Conservation (phyloP, 495 filamentous ascomycete genomes). For the Xylona heveae region DNA sequence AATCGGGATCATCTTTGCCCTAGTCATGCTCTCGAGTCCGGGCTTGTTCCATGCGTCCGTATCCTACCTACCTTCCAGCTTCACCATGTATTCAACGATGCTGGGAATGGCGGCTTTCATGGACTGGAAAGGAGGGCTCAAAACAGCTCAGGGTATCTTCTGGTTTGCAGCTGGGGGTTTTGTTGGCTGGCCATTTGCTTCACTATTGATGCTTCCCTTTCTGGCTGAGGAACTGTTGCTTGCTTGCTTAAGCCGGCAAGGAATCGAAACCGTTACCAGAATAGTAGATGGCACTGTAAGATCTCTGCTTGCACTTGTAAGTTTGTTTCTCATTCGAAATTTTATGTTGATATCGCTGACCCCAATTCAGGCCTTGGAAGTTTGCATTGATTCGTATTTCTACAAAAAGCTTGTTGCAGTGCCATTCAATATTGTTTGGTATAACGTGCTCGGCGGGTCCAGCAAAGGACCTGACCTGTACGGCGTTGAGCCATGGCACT, state of each 20-base stretch:
- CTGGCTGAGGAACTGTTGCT: slow-evolving; percentile 54
- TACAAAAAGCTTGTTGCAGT: slow-evolving; percentile 60
- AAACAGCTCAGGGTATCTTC: slow-evolving; percentile 62
- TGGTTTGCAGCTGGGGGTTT: slow-evolving; percentile 85
- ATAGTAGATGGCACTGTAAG: slow-evolving; percentile 44
- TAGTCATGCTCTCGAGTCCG: slow-evolving; percentile 52
- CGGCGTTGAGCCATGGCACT: slow-evolving; percentile 91
- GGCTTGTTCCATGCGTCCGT: slow-evolving; percentile 86
- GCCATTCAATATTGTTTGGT: slow-evolving; percentile 80
- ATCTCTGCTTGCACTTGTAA: slow-evolving; percentile 47
- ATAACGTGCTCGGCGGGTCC: slow-evolving; percentile 72
- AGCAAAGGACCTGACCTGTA: slow-evolving; percentile 79
- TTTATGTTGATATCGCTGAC: not conserved
- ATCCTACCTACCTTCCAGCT: slow-evolving; percentile 79
- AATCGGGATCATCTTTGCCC: slow-evolving; percentile 64
- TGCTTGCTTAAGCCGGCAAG: slow-evolving; percentile 31
- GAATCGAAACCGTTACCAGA: slow-evolving; percentile 31
- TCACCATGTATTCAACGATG: slow-evolving; percentile 90
- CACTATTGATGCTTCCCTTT: slow-evolving; percentile 64
- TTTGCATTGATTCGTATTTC: slow-evolving; percentile 54
- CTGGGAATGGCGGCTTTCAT: slow-evolving; percentile 75
- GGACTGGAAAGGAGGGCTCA: slow-evolving; percentile 54
- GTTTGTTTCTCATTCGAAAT: slow-evolving; percentile 10
- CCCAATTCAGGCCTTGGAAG: slow-evolving; percentile 27
- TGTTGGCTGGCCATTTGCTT: slow-evolving; percentile 88